Percentiles rank a stretch among this genome's conserved stretches.
phyloP scores from a whole-genome alignment of 306 rosid genomes.

The Cercis canadensis region DNA sequence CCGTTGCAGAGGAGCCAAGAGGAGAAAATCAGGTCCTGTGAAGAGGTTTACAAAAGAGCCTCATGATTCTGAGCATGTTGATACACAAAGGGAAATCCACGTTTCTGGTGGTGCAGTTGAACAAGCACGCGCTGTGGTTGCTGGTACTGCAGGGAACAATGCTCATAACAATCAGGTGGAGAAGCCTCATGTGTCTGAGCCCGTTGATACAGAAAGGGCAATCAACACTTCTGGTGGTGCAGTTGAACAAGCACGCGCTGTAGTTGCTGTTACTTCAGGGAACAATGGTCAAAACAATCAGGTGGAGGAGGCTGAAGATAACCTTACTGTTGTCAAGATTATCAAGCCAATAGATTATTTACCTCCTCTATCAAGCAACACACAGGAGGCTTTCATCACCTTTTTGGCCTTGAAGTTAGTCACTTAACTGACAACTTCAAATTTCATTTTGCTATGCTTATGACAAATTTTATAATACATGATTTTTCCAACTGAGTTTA shows the following conservation, averaged over 20 bases:
- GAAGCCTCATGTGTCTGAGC: slow-evolving; percentile 42
- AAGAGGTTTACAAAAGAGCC: slow-evolving; percentile 78
- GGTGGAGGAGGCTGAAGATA: slow-evolving; percentile 45
- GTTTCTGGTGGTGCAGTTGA: slow-evolving; percentile 43
- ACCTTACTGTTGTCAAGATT: slow-evolving; percentile 65
- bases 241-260: slow-evolving; percentile 37
- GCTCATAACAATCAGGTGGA: slow-evolving; percentile 42
- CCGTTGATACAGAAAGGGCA: slow-evolving; percentile 49
- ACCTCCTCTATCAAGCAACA: slow-evolving; percentile 52
- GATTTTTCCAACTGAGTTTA: no score
- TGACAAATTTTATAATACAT: not conserved
- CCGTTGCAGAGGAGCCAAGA: slow-evolving; percentile 77
- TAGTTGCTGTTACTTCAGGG: slow-evolving; percentile 42
- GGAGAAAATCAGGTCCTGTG: slow-evolving; percentile 85
- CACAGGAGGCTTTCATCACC: slow-evolving; percentile 66
- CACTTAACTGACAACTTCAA: slow-evolving; percentile 31
- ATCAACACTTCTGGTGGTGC: slow-evolving; percentile 40
- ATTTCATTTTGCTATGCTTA: slow-evolving; percentile 6
- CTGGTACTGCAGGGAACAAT: slow-evolving; percentile 49
- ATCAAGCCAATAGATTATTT: slow-evolving; percentile 78
- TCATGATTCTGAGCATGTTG: slow-evolving; percentile 41
- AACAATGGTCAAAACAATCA: slow-evolving; percentile 48
- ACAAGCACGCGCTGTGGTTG: slow-evolving; percentile 31
- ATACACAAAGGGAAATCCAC: slow-evolving; percentile 46
- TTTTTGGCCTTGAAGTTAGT: slow-evolving; percentile 80